Conservation (phyloP, 352 stramenopile genomes). For the Phytophthora tentaculata region DNA sequence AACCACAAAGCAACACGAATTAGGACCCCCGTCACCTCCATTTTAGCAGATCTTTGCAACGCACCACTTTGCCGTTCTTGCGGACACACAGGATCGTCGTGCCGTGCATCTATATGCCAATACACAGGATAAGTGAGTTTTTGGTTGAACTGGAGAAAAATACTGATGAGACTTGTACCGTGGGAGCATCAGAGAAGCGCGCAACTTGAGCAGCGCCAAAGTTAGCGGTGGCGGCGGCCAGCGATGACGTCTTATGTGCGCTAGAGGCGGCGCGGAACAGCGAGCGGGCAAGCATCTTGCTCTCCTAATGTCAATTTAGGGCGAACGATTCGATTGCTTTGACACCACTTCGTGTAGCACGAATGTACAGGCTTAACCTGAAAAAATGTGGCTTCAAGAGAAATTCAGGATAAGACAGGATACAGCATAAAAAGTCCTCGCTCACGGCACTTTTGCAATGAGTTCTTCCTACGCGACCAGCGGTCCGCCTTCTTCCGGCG, state of each 20-base stretch:
- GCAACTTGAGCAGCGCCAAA: slow-evolving; percentile 28
- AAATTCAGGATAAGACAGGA: background rate
- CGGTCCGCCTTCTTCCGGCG: slow-evolving; percentile 28
- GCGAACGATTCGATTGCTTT: slow-evolving; percentile 7
- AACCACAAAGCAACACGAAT: background rate
- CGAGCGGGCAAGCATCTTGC: slow-evolving; percentile 69
- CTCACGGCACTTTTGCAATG: background rate
- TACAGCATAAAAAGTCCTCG: background rate
- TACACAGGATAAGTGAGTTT: background rate
- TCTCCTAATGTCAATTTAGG: slow-evolving; percentile 2
- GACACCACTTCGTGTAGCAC: background rate
- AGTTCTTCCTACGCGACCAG: slow-evolving; percentile 25
- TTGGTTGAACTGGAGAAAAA: background rate
- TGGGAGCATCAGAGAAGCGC: slow-evolving; percentile 63
- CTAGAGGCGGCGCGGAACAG: slow-evolving; percentile 50
- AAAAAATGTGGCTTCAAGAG: background rate
- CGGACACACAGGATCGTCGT: slow-evolving; percentile 99
- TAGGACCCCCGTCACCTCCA: background rate
- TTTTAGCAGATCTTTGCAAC: slow-evolving; percentile 12
- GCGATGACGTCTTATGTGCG: slow-evolving; percentile 20
- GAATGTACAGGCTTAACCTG: background rate
- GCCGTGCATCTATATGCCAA: slow-evolving; percentile 82
- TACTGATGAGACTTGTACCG: slow-evolving; percentile 32
- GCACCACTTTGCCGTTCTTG: slow-evolving; percentile 97
- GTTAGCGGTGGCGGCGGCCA: slow-evolving; percentile 22